Base-by-base conservation (phyloP, 2,329 filamentous ascomycete species). In the Fusarium palustre region DNA sequence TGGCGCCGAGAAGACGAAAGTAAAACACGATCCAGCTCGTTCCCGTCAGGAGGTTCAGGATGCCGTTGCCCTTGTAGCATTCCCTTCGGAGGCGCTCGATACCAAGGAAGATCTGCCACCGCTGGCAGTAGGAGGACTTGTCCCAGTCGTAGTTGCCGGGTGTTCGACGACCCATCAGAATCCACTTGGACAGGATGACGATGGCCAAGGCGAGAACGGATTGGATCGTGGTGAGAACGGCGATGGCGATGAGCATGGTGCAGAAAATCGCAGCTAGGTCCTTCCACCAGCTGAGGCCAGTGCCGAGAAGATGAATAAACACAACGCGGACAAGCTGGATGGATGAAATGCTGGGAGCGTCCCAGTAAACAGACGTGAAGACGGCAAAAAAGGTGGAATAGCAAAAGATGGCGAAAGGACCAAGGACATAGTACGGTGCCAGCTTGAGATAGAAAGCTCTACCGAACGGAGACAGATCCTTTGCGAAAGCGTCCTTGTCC, bases 131-230 rank as follows among this genome's bases (percentile, higher is more conserved):
- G 2, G 59, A 38, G 6, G 59, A 63, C 20, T 56, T 47, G 13
- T 63, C 59, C 59, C 48, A 63, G 5, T 63, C 59, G 13, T 63
- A 63, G 34, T 63, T 63, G 3, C 59, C 59, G 13, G 58, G 30
- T 5, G 16, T 55, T 2, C 59, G 58, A 5, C 58, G 48, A 0
- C 59, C 58, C 59, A 63, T 43, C 1, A 63, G 20, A 11, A 54
- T 6, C 59, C 59, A 63, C 13, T 63, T 63, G 0, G 59, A 63
- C 1, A 22, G 5, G 9, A 63, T 42, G 0, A 63, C 24, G 0
- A 63, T 42, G 1, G 15, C 34, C 9, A 63, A 9, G 0, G 59
- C 58, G 13, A 63, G 34, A 4, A 63, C 5, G 0, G 59, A 34
- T 5, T 63, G 59, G 1, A 63, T 20, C 0, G 59, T 63, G 16